A percentile compares a stretch with the other conserved stretches of the same genome.
Conservation (phyloP, 2,329 filamentous ascomycete genomes). For the Stenocarpella maydis region DNA sequence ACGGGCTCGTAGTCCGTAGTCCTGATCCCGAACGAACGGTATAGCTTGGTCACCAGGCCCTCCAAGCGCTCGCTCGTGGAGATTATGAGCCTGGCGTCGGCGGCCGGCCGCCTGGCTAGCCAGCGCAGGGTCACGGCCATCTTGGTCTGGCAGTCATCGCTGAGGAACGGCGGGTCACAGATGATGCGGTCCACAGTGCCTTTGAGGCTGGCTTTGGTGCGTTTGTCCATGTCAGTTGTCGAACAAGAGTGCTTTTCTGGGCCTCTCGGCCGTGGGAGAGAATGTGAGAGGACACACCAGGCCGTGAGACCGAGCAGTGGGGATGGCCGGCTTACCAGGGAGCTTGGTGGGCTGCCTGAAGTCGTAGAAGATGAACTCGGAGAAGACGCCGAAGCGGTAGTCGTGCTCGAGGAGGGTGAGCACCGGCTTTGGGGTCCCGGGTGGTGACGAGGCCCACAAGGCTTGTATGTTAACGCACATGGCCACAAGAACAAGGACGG, state of each 20-base stretch:
- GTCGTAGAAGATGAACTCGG: constrained; percentile 79
- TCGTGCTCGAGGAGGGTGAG: constrained; percentile 78
- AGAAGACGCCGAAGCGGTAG: constrained; percentile 75
- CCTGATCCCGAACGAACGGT: constrained; percentile 66
- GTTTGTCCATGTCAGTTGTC: not conserved
- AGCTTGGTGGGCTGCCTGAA: constrained; percentile 73
- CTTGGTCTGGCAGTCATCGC: constrained; percentile 83
- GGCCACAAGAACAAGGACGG: not conserved
- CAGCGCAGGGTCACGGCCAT: constrained; percentile 79
- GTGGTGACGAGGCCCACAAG: constrained; percentile 29
- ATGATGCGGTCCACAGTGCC: constrained; percentile 74
- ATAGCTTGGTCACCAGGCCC: constrained; percentile 69
- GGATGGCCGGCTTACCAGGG: constrained; percentile 52
- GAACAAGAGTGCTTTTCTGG: no score
- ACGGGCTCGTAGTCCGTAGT: constrained; percentile 74
- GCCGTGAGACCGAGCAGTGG: not conserved
- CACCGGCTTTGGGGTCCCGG: constrained; percentile 55
- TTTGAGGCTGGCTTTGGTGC: constrained; percentile 60
- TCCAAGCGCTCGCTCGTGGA: constrained; percentile 84
- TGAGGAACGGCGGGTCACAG: constrained; percentile 81
- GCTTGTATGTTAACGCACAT: constrained; percentile 20
- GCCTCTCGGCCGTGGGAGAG: no score
- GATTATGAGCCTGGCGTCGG: constrained; percentile 60
- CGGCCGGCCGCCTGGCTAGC: constrained; percentile 62
- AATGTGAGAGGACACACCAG: no score